phyloP scores from a whole-genome alignment of 31 red algal species.

The Porphyra umbilicalis region DNA sequence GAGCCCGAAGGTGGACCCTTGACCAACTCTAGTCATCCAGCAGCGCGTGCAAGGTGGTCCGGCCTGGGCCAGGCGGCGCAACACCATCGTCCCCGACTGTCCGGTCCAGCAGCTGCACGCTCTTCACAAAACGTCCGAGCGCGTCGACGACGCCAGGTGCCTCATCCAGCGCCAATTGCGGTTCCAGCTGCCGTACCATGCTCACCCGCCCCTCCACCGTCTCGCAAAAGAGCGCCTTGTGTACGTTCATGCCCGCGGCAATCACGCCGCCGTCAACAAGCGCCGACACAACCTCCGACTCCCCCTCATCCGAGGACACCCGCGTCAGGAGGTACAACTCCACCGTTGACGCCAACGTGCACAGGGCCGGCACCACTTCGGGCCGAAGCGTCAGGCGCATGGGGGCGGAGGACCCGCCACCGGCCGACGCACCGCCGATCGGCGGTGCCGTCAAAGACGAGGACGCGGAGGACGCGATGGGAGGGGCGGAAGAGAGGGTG shows the following conservation, averaged over 20 bases:
- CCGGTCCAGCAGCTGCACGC: slow-evolving; percentile 5
- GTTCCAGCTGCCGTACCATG: slow-evolving; percentile 62
- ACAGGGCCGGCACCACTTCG: slow-evolving; percentile 6
- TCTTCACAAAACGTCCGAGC: slow-evolving; percentile 52
- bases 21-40: neutral
- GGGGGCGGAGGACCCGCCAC: neutral
- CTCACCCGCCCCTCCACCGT: slow-evolving; percentile 40
- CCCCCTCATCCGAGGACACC: slow-evolving; percentile 38
- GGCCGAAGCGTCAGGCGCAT: slow-evolving; percentile 21
- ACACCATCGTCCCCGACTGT: neutral
- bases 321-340: slow-evolving; percentile 51
- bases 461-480: neutral
- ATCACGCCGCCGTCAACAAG: slow-evolving; percentile 29
- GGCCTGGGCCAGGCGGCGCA: neutral
- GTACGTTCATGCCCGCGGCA: slow-evolving; percentile 26
- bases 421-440: neutral
- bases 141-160: slow-evolving; percentile 25
- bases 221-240: slow-evolving; percentile 69
- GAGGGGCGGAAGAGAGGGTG: neutral
- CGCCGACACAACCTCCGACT: slow-evolving; percentile 22
- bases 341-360: slow-evolving; percentile 18
- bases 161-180: slow-evolving; percentile 62
- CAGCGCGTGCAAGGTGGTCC: neutral
- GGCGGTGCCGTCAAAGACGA: neutral
- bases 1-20: no score